These are phyloP conservation scores for Teratosphaeria pseudoeucalypti DNA, from an alignment of 2,329 filamentous ascomycete genomes.

Conservation along the genomic window DNA sequence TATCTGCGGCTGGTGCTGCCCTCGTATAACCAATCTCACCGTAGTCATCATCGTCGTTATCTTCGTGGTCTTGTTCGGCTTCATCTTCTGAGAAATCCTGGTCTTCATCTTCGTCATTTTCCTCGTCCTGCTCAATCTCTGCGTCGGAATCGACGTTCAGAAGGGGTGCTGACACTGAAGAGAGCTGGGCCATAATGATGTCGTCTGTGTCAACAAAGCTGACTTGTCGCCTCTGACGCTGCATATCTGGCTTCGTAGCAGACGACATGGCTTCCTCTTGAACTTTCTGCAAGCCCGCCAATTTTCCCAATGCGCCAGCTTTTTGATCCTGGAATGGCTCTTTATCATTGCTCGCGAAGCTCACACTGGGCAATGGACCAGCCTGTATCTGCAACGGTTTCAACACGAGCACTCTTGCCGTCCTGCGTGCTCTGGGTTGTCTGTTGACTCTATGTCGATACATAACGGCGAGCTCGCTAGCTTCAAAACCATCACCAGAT, in stretches of 20 bases:
- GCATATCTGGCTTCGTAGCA: not conserved
- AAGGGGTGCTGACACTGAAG: slow-evolving; percentile 17
- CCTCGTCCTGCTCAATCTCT: slow-evolving; percentile 6
- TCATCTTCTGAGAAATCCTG: not conserved
- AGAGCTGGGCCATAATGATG: slow-evolving; percentile 13
- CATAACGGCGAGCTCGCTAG: not conserved
- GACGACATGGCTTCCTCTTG: not conserved
- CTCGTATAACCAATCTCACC: not conserved
- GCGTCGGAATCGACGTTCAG: slow-evolving; percentile 2
- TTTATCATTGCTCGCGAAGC: slow-evolving; percentile 9
- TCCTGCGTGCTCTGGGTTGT: not conserved
- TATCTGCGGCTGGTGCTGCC: not conserved
- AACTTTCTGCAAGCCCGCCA: not conserved
- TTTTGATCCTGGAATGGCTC: slow-evolving; percentile 4
- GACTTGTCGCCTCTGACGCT: slow-evolving; percentile 3
- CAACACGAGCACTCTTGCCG: not conserved
- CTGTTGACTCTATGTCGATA: not conserved
- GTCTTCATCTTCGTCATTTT: slow-evolving; percentile 4
- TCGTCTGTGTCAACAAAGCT: slow-evolving; percentile 13
- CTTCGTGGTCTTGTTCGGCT: not conserved
- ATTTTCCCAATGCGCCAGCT: not conserved
- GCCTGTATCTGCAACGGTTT: slow-evolving; percentile 8
- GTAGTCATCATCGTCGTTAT: not conserved
- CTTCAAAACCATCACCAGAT: slow-evolving; percentile 11
- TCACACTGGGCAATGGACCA: slow-evolving; percentile 19